These are phyloP conservation scores for Rubia balearica DNA, from an alignment of 305 asterid genomes.

Conservation along the genomic window DNA sequence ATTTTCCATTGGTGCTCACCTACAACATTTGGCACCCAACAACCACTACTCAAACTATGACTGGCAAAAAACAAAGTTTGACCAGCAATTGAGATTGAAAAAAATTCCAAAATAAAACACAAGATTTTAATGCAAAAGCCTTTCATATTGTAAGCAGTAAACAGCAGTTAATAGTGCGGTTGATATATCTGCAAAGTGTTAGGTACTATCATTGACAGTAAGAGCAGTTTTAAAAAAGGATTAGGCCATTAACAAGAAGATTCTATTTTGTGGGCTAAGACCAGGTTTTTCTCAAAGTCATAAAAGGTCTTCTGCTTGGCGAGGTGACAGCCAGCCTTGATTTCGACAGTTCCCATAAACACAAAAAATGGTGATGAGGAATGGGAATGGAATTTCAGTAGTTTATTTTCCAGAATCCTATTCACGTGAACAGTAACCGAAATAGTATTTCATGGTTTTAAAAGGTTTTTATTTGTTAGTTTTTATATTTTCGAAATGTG, in stretches of 20 bases:
- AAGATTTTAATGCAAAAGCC: neutral
- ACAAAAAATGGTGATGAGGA: neutral
- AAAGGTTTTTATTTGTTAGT: no score
- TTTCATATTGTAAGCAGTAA: neutral
- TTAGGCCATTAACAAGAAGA: neutral
- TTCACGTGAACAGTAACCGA: no score
- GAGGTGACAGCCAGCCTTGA: neutral
- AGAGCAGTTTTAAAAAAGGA: neutral
- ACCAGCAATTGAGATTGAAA: neutral
- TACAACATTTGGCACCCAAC: neutral
- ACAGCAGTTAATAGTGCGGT: neutral
- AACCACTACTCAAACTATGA: conserved; percentile 1
- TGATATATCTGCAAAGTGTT: neutral
- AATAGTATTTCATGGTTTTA: no score
- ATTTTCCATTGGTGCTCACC: neutral
- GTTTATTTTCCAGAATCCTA: no score
- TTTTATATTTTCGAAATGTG: no score
- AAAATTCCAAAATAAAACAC: neutral
- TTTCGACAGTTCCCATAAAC: neutral
- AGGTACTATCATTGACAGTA: neutral
- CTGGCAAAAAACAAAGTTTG: neutral
- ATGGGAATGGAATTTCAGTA: no score
- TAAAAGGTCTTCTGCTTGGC: neutral
- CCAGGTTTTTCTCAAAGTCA: neutral
- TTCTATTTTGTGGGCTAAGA: neutral